These are phyloP conservation scores for Russula lepida DNA, from an alignment of 768 basidiomycete species.

Conservation along the genomic window DNA sequence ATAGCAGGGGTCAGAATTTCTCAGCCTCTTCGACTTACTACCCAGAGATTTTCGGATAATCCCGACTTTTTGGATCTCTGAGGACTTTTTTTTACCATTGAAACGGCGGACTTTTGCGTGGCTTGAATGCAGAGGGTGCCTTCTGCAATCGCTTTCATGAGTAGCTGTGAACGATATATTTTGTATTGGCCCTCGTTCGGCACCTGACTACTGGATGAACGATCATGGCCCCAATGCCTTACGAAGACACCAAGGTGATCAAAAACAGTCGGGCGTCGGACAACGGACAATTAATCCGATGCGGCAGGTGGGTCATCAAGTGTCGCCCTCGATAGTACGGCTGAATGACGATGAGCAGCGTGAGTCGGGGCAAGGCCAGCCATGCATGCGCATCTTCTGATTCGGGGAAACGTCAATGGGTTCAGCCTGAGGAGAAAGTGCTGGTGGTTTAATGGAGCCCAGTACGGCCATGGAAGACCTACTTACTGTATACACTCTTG, in stretches of 20 bases:
- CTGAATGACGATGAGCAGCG: not conserved
- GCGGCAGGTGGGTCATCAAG: not conserved
- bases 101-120: not conserved
- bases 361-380: not conserved
- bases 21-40: not conserved
- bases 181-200: not conserved
- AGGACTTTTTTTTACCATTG: not conserved
- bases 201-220: not conserved
- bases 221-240: not conserved
- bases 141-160: not conserved
- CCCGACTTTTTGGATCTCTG: not conserved
- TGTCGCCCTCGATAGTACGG: not conserved
- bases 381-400: not conserved
- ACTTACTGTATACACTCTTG: not conserved
- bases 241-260: not conserved
- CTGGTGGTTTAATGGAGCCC: not conserved
- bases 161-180: not conserved
- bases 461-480: not conserved
- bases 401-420: not conserved
- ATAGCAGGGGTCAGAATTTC: constrained; percentile 8
- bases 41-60: not conserved
- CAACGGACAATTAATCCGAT: not conserved
- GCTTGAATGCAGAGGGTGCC: not conserved
- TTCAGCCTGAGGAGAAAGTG: not conserved
- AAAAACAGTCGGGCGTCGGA: not conserved